Base-by-base conservation (phyloP, 1,284 basidiomycete species). In the Ceratobasidium sp. region DNA sequence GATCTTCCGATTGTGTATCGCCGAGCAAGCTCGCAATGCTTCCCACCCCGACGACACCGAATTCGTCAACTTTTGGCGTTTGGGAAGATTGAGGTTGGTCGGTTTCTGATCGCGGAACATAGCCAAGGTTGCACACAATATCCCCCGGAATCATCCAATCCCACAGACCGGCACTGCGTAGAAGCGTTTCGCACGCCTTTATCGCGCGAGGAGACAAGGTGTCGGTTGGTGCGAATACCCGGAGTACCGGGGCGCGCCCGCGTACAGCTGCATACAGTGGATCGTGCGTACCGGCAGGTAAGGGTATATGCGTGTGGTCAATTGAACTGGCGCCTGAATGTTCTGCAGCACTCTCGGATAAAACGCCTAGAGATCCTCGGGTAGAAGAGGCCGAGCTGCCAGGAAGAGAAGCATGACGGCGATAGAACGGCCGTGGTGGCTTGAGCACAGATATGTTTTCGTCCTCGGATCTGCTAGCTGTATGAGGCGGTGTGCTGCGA, bases 81-180 rank as follows among this genome's bases (percentile, higher is more conserved):
- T 64, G 65, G 52, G 77, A 78, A 29, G 78, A 74, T 11, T 78
- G 64, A n/a, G 77, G 82, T 1, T 87, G 85, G 22, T 80, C 81
- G 13, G 82, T 81, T 25, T 80, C 81, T 17, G 82, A 81, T 0
- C 86, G 85, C 0, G 89, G 89, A 8, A 94, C 86, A 80, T 89
- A 93, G 7, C 92, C 92, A 67, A 94, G 86, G 81, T 94, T 94
- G 82, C 90, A 93, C 29, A 94, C 87, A 52, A 93, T 83, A 80
- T 94, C 92, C 1, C 93, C 92, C 0, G 87, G 87, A 1, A 90
- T 91, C 44, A 94, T 86, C 79, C 92, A 88, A 11, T 86, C 84
- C 92, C 92, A 94, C 5, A 94, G 85, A 0, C 89, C 90, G 1
- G 87, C 86, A 0, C 86, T 85, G 22, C 88, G 83, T 6, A 94